Evolutionary conservation across 495 filamentous ascomycete species (phyloP).

Genomic region (Aspergillus homomorphus): DNA sequence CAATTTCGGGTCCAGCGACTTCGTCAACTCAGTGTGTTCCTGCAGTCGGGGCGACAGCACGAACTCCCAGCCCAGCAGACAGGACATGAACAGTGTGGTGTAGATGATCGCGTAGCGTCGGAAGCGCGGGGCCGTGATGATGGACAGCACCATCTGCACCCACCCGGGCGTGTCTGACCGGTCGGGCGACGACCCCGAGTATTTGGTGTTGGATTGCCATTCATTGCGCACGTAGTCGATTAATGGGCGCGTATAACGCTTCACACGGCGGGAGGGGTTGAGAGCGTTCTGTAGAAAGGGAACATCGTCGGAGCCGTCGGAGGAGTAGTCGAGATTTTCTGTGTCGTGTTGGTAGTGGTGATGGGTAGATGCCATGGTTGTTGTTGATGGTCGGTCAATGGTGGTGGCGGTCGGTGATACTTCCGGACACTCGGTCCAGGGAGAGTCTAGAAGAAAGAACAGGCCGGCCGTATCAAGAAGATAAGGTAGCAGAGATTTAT

Average conservation of each 20-base stretch:
- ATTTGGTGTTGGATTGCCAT: slow-evolving; percentile 37
- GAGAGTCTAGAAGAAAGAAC: background rate
- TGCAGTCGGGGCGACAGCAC: slow-evolving; percentile 39
- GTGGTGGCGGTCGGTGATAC: background rate
- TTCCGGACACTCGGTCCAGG: background rate
- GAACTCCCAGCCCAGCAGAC: slow-evolving; percentile 39
- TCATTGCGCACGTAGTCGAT: slow-evolving; percentile 47
- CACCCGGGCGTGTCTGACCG: slow-evolving; percentile 25
- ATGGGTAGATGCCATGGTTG: background rate
- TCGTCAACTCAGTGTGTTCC: slow-evolving; percentile 35
- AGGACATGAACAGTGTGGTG: slow-evolving; percentile 34
- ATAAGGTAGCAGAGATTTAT: background rate
- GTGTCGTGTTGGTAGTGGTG: slow-evolving; percentile 4
- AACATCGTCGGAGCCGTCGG: slow-evolving; percentile 20
- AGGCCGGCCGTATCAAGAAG: background rate
- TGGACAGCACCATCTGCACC: slow-evolving; percentile 30
- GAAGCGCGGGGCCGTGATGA: slow-evolving; percentile 44
- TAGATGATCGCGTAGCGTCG: slow-evolving; percentile 48
- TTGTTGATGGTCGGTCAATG: background rate
- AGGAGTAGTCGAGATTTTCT: slow-evolving; percentile 23
- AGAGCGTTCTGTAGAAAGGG: slow-evolving; percentile 8
- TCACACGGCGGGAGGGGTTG: slow-evolving; percentile 12
- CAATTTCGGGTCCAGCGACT: slow-evolving; percentile 34
- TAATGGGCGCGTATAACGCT: slow-evolving; percentile 33
- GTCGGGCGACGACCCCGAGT: slow-evolving; percentile 19